Conservation (phyloP, 805 yeast genomes). For the Lachancea quebecensis region DNA sequence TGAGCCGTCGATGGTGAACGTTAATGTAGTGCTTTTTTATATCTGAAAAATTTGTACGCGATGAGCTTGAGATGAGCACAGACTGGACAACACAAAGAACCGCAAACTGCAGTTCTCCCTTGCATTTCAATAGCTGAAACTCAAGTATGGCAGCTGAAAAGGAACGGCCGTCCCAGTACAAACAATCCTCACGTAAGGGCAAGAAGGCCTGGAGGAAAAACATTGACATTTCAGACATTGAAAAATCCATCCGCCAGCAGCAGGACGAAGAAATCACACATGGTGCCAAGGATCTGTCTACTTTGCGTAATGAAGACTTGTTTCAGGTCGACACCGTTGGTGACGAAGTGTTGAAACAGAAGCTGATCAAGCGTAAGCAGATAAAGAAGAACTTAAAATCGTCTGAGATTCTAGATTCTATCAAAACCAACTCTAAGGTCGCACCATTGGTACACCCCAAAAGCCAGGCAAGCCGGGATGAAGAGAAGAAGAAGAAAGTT, state of each 20-base stretch:
- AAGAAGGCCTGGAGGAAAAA: conserved; percentile 96
- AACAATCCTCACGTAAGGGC: conserved; percentile 83
- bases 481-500: conserved; percentile 29
- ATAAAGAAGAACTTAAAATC: conserved; percentile 45
- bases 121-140: neutral
- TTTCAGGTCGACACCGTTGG: conserved; percentile 60
- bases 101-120: neutral
- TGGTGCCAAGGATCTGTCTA: conserved; percentile 26
- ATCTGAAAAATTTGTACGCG: conserved; percentile 8
- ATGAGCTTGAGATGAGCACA: conserved; percentile 18
- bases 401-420: conserved; percentile 61
- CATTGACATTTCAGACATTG: conserved; percentile 78
- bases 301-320: conserved; percentile 23
- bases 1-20: neutral
- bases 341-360: conserved; percentile 39
- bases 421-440: conserved; percentile 56
- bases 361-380: conserved; percentile 35
- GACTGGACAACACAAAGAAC: neutral
- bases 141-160: conserved; percentile 16
- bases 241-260: conserved; percentile 57
- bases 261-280: conserved; percentile 48
- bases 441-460: conserved; percentile 46
- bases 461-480: conserved; percentile 34
- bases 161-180: conserved; percentile 48
- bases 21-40: neutral